Evolutionary conservation across 1,284 basidiomycete species (phyloP).

Genomic region (Ceratobasidium sp.): DNA sequence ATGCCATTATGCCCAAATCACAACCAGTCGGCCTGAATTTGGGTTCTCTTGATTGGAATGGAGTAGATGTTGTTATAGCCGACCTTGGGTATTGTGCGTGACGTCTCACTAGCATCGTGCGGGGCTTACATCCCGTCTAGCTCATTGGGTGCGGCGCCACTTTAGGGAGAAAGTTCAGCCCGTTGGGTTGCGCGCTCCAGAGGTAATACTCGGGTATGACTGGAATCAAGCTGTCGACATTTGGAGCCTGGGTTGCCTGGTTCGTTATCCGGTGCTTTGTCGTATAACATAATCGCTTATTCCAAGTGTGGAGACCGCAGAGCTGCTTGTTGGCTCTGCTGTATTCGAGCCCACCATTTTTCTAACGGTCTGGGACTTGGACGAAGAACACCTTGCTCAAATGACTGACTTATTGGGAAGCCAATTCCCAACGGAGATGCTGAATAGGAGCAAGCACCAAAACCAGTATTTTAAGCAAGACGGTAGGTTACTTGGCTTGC

Average conservation of each 20-base stretch:
- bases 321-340: background rate
- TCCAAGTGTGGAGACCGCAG: background rate
- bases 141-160: background rate
- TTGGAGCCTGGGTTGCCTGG: slow-evolving; percentile 2
- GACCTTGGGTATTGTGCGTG: background rate
- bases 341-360: background rate
- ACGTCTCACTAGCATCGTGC: no score
- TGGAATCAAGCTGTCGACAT: background rate
- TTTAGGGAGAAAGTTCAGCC: background rate
- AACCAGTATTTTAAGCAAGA: background rate
- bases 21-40: background rate
- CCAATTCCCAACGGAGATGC: slow-evolving; percentile 6
- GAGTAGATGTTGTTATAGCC: background rate
- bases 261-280: background rate
- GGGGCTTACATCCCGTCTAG: background rate
- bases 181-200: background rate
- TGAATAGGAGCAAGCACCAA: background rate
- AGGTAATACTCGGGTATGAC: background rate
- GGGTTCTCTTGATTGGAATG: background rate
- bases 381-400: slow-evolving; percentile 5
- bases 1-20: background rate
- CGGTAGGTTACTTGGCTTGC: background rate
- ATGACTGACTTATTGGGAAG: background rate
- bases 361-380: background rate
- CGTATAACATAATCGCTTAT: background rate